Conservation (phyloP, 2,329 filamentous ascomycete genomes). For the Byssoonygena ceratinophila region DNA sequence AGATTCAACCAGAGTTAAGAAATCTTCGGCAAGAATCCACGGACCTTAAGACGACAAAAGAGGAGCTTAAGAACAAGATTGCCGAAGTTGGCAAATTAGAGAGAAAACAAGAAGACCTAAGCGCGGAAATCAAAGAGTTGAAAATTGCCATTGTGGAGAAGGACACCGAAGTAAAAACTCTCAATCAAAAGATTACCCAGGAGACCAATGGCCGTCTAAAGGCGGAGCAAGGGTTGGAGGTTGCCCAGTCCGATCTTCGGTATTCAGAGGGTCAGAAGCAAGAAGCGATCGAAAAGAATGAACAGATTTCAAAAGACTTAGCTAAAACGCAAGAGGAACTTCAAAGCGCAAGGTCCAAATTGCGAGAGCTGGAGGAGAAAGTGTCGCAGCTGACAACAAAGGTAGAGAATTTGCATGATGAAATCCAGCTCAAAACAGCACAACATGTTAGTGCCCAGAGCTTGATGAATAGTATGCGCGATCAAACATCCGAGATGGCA, state of each 20-base stretch:
- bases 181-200: constrained; percentile 67
- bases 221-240: constrained; percentile 67
- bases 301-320: constrained; percentile 62
- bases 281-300: constrained; percentile 61
- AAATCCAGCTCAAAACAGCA: constrained; percentile 70
- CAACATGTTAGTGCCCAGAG: constrained; percentile 79
- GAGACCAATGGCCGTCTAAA: constrained; percentile 62
- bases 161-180: constrained; percentile 62
- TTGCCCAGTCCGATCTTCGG: constrained; percentile 65
- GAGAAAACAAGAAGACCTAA: constrained; percentile 69
- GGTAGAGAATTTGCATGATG: constrained; percentile 58
- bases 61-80: constrained; percentile 56
- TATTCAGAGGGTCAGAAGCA: constrained; percentile 68
- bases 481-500: constrained; percentile 77
- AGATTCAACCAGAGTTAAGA: constrained; percentile 76
- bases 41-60: constrained; percentile 61
- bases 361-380: constrained; percentile 67
- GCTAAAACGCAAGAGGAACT: constrained; percentile 63
- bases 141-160: constrained; percentile 62
- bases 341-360: constrained; percentile 42
- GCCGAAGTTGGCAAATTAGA: constrained; percentile 65
- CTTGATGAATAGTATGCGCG: constrained; percentile 81
- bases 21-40: constrained; percentile 65
- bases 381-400: constrained; percentile 58
- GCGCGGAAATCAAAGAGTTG: constrained; percentile 58